Conservation (phyloP, 2,329 filamentous ascomycete species). For the Leptodontidium sp. region DNA sequence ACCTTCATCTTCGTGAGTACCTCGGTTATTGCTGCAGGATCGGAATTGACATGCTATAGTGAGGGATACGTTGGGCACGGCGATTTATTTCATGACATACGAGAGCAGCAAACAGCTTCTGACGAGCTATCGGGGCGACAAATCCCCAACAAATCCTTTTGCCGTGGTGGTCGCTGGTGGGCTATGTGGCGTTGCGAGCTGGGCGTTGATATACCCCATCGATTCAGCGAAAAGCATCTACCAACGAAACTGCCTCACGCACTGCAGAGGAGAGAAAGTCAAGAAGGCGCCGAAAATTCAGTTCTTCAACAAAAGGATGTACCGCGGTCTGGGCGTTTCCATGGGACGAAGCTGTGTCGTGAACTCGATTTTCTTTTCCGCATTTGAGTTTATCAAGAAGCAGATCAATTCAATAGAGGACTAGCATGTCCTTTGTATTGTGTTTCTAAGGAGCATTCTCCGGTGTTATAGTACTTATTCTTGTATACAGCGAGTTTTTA, state of each 20-base stretch:
- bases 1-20: constrained; percentile 76
- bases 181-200: constrained; percentile 83
- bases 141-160: constrained; percentile 78
- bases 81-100: constrained; percentile 89
- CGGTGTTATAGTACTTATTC: constrained; percentile 13
- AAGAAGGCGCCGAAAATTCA: constrained; percentile 75
- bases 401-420: constrained; percentile 50
- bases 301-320: constrained; percentile 81
- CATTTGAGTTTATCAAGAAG: constrained; percentile 85
- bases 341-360: constrained; percentile 84
- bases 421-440: constrained; percentile 22
- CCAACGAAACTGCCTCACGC: constrained; percentile 80
- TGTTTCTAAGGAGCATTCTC: constrained; percentile 16
- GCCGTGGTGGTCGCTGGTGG: constrained; percentile 82
- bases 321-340: constrained; percentile 82
- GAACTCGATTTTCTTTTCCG: constrained; percentile 90
- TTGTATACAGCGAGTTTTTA: constrained; percentile 19
- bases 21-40: neutral
- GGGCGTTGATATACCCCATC: constrained; percentile 70
- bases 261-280: constrained; percentile 69
- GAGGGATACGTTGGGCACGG: constrained; percentile 82
- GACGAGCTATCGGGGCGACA: constrained; percentile 75
- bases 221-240: constrained; percentile 88
- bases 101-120: constrained; percentile 86
- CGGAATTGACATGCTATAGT: constrained; percentile 55